Evolutionary conservation across 768 basidiomycete genomes (phyloP).

Genomic region (Hygrophorus pudorinus): DNA sequence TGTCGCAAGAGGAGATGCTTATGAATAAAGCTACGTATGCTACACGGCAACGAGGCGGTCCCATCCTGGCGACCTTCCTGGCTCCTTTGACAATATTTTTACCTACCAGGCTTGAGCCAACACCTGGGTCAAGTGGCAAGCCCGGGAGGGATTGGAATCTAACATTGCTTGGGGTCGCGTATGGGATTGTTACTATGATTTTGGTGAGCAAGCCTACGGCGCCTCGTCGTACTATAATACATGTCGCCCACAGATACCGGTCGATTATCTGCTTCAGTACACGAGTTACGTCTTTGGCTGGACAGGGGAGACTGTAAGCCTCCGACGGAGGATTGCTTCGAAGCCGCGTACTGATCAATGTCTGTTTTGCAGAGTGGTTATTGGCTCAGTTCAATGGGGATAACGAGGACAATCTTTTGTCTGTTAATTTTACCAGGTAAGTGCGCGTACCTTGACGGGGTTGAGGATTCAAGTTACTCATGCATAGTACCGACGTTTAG

Average conservation of each 20-base stretch:
- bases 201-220: conserved; percentile 25
- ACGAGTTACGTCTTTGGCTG: conserved; percentile 51
- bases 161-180: conserved; percentile 41
- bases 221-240: background rate
- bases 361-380: conserved; percentile 45
- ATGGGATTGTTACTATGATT: conserved; percentile 36
- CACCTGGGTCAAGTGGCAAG: conserved; percentile 27
- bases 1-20: conserved; percentile 42
- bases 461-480: background rate
- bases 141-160: conserved; percentile 56
- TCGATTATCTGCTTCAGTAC: conserved; percentile 52
- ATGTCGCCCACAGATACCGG: conserved; percentile 32
- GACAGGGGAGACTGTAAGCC: conserved; percentile 52
- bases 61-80: conserved; percentile 38
- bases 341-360: background rate
- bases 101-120: conserved; percentile 24
- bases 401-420: conserved; percentile 43
- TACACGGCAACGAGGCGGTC: conserved; percentile 3
- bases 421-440: conserved; percentile 51
- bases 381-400: conserved; percentile 48
- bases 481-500: conserved; percentile 27
- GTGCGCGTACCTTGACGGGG: conserved; percentile 12
- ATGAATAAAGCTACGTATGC: conserved; percentile 26
- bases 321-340: background rate
- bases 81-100: conserved; percentile 60